phyloP scores from a whole-genome alignment of 2,329 filamentous ascomycete species.

The Alternaria incomplexa region DNA sequence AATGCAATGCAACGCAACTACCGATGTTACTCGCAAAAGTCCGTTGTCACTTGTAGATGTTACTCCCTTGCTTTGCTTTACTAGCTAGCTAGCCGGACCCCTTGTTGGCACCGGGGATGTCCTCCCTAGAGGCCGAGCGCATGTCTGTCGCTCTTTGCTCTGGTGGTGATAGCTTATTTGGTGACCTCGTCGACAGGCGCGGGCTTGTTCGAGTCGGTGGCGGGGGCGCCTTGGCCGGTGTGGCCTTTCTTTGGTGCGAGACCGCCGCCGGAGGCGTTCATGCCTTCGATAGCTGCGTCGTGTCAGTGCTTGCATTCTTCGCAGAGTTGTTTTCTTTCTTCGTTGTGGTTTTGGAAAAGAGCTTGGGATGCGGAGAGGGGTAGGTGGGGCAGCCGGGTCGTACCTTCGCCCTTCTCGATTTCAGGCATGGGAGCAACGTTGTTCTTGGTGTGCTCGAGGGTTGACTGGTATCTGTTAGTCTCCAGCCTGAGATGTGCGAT shows the following conservation, averaged over 20 bases:
- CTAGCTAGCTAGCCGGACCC: background rate
- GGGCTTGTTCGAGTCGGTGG: slow-evolving; percentile 27
- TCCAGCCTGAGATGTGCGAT: background rate
- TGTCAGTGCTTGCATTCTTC: background rate
- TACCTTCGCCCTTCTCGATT: slow-evolving; percentile 48
- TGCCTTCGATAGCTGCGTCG: slow-evolving; percentile 36
- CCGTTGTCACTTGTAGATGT: background rate
- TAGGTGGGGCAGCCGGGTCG: slow-evolving; percentile 3
- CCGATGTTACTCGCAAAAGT: background rate
- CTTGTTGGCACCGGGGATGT: background rate
- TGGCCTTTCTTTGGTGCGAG: slow-evolving; percentile 17
- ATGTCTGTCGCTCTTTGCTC: background rate
- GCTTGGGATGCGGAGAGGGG: background rate
- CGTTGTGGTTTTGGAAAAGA: background rate
- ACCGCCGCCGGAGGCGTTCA: slow-evolving; percentile 46
- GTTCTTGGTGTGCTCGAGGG: slow-evolving; percentile 46
- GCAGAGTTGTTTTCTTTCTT: background rate
- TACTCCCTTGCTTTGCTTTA: background rate
- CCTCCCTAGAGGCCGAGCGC: background rate
- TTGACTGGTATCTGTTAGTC: slow-evolving; percentile 18
- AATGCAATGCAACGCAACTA: slow-evolving; percentile 1
- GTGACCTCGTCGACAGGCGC: slow-evolving; percentile 25
- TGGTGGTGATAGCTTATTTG: slow-evolving; percentile 14
- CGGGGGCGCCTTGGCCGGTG: slow-evolving; percentile 22
- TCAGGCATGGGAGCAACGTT: slow-evolving; percentile 50